Percentiles rank a stretch among this genome's conserved stretches.
phyloP scores from a whole-genome alignment of 2,329 filamentous ascomycete genomes.

The Madurella mycetomatis region DNA sequence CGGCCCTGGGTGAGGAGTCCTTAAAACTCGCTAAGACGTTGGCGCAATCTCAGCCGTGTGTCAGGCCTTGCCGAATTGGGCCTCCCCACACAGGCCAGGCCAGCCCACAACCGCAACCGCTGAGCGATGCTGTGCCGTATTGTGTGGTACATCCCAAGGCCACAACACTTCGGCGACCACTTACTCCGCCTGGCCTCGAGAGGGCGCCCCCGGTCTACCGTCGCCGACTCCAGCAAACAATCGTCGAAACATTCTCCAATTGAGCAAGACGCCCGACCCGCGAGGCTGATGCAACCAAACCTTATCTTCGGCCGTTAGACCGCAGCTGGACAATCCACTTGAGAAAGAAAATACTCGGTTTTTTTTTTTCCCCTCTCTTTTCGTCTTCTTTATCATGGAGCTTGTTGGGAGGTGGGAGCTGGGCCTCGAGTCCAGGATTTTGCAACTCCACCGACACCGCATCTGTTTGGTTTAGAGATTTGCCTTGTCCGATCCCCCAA shows the following conservation, averaged over 20 bases:
- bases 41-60: conserved; percentile 46
- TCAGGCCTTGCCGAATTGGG: conserved; percentile 37
- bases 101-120: conserved; percentile 8
- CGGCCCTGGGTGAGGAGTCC: conserved; percentile 31
- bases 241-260: conserved; percentile 3
- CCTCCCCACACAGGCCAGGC: conserved; percentile 17
- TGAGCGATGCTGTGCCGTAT: conserved; percentile 8
- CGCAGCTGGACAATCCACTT: background rate
- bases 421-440: background rate
- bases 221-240: conserved; percentile 3
- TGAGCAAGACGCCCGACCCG: conserved; percentile 3
- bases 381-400: background rate
- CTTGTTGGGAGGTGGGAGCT: background rate
- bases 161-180: conserved; percentile 6
- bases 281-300: conserved; percentile 11
- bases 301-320: conserved; percentile 1
- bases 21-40: conserved; percentile 52
- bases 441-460: background rate
- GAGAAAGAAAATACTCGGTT: too few species aligned
- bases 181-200: background rate
- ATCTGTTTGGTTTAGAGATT: conserved; percentile 21
- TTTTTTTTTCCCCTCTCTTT: too few species aligned
- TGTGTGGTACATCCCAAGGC: background rate
- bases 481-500: conserved; percentile 14
- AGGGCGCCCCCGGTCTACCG: background rate